Conservation (phyloP, 1,284 basidiomycete species). For the Cutaneotrichosporon cutaneum region DNA sequence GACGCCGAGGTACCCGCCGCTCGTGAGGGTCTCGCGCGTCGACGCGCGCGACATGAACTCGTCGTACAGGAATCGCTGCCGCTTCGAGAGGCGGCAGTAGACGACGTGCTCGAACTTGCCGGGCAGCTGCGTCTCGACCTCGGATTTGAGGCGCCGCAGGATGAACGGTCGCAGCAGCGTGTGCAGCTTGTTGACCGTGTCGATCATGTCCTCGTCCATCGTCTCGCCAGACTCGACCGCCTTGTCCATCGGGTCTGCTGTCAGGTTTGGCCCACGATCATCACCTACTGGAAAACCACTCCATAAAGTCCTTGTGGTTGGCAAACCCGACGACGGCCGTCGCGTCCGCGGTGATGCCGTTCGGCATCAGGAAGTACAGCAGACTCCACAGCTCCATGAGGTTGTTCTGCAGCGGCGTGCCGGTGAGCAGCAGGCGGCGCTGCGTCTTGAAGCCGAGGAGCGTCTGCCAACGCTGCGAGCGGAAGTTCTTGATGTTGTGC, state of each 20-base stretch:
- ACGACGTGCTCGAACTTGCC: conserved; percentile 94
- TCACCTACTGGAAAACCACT: conserved; percentile 90
- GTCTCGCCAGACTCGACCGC: conserved; percentile 83
- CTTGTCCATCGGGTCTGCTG: conserved; percentile 81
- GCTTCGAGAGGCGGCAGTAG: conserved; percentile 86
- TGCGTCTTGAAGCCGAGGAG: conserved; percentile 91
- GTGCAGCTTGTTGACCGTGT: conserved; percentile 85
- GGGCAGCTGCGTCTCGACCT: conserved; percentile 94
- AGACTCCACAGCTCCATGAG: conserved; percentile 93
- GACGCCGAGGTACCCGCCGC: conserved; percentile 76
- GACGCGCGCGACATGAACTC: conserved; percentile 94
- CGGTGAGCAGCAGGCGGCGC: conserved; percentile 81
- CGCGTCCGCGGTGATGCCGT: conserved; percentile 54
- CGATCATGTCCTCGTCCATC: conserved; percentile 79
- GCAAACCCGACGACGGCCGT: conserved; percentile 74
- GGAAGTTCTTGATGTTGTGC: conserved; percentile 99
- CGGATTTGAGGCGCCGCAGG: conserved; percentile 87
- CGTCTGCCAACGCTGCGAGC: conserved; percentile 92
- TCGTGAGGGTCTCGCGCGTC: conserved; percentile 79
- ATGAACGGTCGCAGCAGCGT: conserved; percentile 91
- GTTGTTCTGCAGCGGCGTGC: conserved; percentile 94
- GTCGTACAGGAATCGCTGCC: conserved; percentile 95
- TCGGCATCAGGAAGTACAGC: conserved; percentile 93
- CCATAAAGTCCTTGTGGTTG: conserved; percentile 88
- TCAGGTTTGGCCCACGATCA: not conserved